A percentile compares a stretch with the other conserved stretches of the same genome.
phyloP scores from a whole-genome alignment of 2,329 filamentous ascomycete species.

The Aspergillus novofumigatus region DNA sequence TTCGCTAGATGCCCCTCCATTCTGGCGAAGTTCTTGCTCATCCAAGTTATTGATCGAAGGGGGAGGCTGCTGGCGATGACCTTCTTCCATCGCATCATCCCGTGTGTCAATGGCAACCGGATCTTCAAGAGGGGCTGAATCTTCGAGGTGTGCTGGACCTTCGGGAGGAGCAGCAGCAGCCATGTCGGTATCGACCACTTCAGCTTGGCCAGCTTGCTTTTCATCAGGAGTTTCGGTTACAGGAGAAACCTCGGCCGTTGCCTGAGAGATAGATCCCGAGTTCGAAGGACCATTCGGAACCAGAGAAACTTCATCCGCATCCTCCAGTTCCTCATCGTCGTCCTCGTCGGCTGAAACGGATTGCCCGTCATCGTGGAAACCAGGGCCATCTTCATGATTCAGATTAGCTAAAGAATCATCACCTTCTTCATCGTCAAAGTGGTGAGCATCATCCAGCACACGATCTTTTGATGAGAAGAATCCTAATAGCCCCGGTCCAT shows the following conservation, averaged over 20 bases:
- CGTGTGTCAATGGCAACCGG: slow-evolving; percentile 1
- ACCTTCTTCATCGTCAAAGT: slow-evolving; percentile 25
- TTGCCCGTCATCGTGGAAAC: slow-evolving; percentile 24
- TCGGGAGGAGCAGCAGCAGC: slow-evolving; percentile 8
- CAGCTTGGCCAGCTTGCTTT: background rate
- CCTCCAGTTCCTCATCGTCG: slow-evolving; percentile 26
- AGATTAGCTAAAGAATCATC: slow-evolving; percentile 40
- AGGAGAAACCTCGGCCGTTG: slow-evolving; percentile 15
- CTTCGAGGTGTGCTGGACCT: background rate
- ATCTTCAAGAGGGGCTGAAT: slow-evolving; percentile 8
- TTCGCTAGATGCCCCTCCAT: slow-evolving; percentile 36
- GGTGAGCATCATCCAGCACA: slow-evolving; percentile 9
- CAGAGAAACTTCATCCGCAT: slow-evolving; percentile 34
- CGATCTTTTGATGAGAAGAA: slow-evolving; percentile 46
- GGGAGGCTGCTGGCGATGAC: background rate
- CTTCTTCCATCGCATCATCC: background rate
- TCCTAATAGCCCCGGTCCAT: slow-evolving; percentile 40
- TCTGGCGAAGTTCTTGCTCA: slow-evolving; percentile 23
- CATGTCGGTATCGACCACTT: slow-evolving; percentile 3
- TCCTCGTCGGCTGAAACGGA: slow-evolving; percentile 19
- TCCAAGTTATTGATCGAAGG: slow-evolving; percentile 8
- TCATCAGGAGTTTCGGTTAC: slow-evolving; percentile 22
- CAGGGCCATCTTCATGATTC: slow-evolving; percentile 21
- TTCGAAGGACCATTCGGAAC: slow-evolving; percentile 29
- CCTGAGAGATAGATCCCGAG: slow-evolving; percentile 27